Base-by-base conservation (phyloP, 148 eudicot species). In the Fallopia convolvulus region DNA sequence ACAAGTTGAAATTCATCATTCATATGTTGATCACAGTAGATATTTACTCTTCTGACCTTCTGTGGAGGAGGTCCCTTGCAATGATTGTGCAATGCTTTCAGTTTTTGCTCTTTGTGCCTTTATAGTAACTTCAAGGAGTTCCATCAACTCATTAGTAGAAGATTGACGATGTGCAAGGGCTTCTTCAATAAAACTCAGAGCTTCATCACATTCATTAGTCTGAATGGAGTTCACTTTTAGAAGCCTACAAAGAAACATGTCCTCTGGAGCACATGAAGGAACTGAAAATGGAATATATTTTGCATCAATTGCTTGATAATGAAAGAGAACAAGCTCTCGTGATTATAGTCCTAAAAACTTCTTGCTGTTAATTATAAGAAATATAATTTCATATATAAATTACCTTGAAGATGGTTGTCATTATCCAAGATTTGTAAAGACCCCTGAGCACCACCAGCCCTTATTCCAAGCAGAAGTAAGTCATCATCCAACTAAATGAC, bases 161-260 rank as follows among this genome's bases (percentile, higher is more conserved):
- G 86, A 80, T 75, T 79, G 90, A 40, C 91, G 94, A 49, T 75
- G 78, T 20, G 79, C 81, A 82, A 96, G 89, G 75, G 87, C 83
- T 78, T 88, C 92, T 82, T 89, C 83, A 48, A 88, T 80, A 81
- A 78, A 73, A 74, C 76, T 82, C 74, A 82, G 78, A 72, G 84
- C 76, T 76, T 74, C 89, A 74, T 81, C 88, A 76, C 40, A 72
- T 73, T 74, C 81, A 66, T 11, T 74, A 42, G 81, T 74, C 66
- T 78, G 75, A 79, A 89, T 63, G 14, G 90, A 83, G 76, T 82
- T 84, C 52, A 74, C 84, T 79, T 87, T 83, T 81, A 96, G 80
- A 72, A 95, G 87, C 80, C 94, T 89, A 75, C 87, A 91, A 75
- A 96, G 93, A 81, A 91, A 91, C 41, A 89, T 76, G 68, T 96